Conservation (phyloP, 129 eudicot genomes). For the Artemisia tridentata region DNA sequence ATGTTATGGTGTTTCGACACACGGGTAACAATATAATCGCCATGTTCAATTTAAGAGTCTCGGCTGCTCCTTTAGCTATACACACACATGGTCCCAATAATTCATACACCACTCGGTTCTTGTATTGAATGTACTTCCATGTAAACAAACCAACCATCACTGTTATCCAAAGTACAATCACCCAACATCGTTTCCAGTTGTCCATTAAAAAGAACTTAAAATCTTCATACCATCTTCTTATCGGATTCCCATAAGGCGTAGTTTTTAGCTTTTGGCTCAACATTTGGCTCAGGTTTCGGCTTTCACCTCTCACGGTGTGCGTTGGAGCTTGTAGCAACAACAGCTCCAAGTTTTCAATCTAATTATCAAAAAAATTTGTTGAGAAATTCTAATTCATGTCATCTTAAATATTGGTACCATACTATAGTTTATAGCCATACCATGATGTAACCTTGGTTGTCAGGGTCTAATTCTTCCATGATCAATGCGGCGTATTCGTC, state of each 20-base stretch:
- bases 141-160: conserved; percentile 61
- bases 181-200: conserved; percentile 92
- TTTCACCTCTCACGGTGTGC: conserved; percentile 50
- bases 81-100: conserved; percentile 76
- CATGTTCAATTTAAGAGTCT: conserved; percentile 87
- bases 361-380: conserved; percentile 4
- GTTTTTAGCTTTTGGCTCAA: conserved; percentile 62
- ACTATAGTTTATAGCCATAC: conserved; percentile 24
- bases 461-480: conserved; percentile 89
- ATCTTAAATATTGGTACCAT: too few relatives aligned
- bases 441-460: conserved; percentile 70
- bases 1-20: conserved; percentile 82
- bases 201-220: conserved; percentile 57
- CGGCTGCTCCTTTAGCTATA: conserved; percentile 91
- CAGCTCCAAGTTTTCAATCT: conserved; percentile 84
- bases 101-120: conserved; percentile 43
- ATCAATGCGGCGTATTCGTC: conserved; percentile 81
- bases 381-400: neutral
- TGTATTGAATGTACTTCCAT: conserved; percentile 66
- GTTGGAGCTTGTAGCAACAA: conserved; percentile 67
- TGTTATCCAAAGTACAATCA: conserved; percentile 69
- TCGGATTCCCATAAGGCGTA: conserved; percentile 29
- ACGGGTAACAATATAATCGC: conserved; percentile 79
- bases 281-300: conserved; percentile 60
- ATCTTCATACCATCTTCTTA: conserved; percentile 44